These are phyloP conservation scores for Aspergillus ostianus DNA, from an alignment of 495 filamentous ascomycete genomes.

Conservation along the genomic window DNA sequence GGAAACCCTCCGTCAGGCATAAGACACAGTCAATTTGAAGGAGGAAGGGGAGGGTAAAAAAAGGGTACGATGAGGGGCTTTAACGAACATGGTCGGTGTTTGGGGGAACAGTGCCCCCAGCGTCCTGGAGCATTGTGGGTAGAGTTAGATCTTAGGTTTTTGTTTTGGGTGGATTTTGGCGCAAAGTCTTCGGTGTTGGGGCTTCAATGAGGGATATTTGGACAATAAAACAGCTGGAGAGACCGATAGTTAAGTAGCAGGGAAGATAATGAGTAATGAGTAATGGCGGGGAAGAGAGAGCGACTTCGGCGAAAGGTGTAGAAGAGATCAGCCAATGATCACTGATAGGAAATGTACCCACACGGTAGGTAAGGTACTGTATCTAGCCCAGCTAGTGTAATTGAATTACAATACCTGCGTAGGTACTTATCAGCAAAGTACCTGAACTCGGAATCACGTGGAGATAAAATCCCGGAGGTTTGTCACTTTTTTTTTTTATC, in stretches of 20 bases:
- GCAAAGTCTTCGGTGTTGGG: neutral
- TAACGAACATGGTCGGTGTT: conserved; percentile 56
- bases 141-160: neutral
- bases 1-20: neutral
- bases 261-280: conserved; percentile 5
- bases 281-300: conserved; percentile 15
- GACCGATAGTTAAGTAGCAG: neutral
- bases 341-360: neutral
- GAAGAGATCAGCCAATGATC: conserved; percentile 10
- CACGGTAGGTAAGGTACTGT: neutral
- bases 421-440: neutral
- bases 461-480: neutral
- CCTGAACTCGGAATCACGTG: neutral
- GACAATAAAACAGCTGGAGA: neutral
- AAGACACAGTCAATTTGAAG: neutral
- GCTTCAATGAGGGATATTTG: neutral
- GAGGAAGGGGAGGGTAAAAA: neutral
- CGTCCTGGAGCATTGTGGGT: conserved; percentile 37
- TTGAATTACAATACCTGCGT: no score
- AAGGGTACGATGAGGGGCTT: conserved; percentile 17
- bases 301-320: conserved; percentile 33
- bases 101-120: conserved; percentile 46
- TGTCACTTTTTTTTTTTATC: neutral
- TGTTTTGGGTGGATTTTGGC: neutral
- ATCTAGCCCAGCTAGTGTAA: no score